Base-by-base conservation (phyloP, 345 rosid species). In the Psidium guajava region DNA sequence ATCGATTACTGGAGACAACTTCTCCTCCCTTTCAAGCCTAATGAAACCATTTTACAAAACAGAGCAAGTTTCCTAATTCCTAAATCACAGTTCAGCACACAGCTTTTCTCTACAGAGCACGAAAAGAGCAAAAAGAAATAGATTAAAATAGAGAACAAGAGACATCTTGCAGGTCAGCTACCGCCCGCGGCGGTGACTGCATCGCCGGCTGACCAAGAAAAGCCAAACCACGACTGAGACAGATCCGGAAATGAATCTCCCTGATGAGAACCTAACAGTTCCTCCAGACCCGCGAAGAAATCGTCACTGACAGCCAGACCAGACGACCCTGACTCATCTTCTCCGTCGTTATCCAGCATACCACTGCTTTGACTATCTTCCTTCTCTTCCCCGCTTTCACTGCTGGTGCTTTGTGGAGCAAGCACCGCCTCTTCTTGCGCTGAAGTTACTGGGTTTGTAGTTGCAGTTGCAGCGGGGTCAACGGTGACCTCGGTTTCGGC, bases 271-370 rank as follows among this genome's bases (percentile, higher is more conserved):
- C 81, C 85, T 49, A 83, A 11, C 2, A 95, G 86, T 52, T 91
- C 99, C 77, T 96, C 98, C 82, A 95, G 84, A 6, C 99, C 96
- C 52, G 86, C 91, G 47, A 96, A 96, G 89, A 96, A 96, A 89
- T 96, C 99, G 53, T 95, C 97, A 53, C 93, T 90, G 25, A 90
- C 89, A n/a, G 89, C 95, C 84, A 89, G 87, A 83, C 92, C 93
- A 11, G 95, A 92, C 59, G 93, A 82, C 85, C 89, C 92, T 27
- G 90, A 83, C 86, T 95, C 98, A 24, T 88, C 95, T 25, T 92
- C 96, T 40, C 91, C 97, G 3, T 92, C 95, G 20, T 69, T 69
- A 3, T 69, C 80, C 80, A 8, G 80, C 80, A 69, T 69, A 21
- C 83, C 28, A 53, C 83, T 52, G 57, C 58, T 44, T 53, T 92